These are phyloP conservation scores for Leucogyrophana mollusca DNA, from an alignment of 768 basidiomycete species.

Conservation along the genomic window DNA sequence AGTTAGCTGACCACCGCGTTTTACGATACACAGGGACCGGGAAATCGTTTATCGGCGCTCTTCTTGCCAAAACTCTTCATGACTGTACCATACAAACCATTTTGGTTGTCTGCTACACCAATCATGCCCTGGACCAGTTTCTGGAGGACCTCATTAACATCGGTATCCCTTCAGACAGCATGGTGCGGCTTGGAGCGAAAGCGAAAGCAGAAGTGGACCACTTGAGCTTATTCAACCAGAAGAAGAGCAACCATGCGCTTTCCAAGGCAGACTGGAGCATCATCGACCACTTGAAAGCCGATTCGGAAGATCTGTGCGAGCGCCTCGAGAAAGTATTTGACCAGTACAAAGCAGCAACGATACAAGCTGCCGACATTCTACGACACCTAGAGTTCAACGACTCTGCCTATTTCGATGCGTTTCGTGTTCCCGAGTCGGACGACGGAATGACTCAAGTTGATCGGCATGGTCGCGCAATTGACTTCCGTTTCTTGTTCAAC, in stretches of 20 bases:
- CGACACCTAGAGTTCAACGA: conserved; percentile 53
- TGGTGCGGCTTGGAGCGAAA: conserved; percentile 63
- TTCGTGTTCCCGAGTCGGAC: conserved; percentile 36
- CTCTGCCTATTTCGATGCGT: conserved; percentile 42
- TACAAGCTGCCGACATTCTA: conserved; percentile 33
- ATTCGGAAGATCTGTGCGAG: conserved; percentile 4
- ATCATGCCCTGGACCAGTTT: conserved; percentile 74
- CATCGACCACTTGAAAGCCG: conserved; percentile 39
- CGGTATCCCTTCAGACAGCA: conserved; percentile 46
- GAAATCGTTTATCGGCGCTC: conserved; percentile 71
- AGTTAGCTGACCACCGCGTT: neutral
- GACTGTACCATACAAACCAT: conserved; percentile 47
- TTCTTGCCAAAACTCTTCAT: conserved; percentile 61
- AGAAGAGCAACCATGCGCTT: conserved; percentile 16
- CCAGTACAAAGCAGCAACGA: conserved; percentile 19
- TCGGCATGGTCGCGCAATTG: conserved; percentile 33
- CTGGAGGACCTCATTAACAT: conserved; percentile 60
- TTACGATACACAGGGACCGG: conserved; percentile 71
- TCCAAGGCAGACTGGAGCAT: conserved; percentile 36
- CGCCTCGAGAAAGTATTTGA: conserved; percentile 30
- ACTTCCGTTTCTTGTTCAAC: conserved; percentile 40
- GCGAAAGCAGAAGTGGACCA: conserved; percentile 45
- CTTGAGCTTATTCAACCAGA: conserved; percentile 43
- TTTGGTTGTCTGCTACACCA: conserved; percentile 72
- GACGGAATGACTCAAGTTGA: conserved; percentile 50